Evolutionary conservation across 192 early-diverging fungal genomes (phyloP).

Genomic region (Rhizoclosmatium sp.): DNA sequence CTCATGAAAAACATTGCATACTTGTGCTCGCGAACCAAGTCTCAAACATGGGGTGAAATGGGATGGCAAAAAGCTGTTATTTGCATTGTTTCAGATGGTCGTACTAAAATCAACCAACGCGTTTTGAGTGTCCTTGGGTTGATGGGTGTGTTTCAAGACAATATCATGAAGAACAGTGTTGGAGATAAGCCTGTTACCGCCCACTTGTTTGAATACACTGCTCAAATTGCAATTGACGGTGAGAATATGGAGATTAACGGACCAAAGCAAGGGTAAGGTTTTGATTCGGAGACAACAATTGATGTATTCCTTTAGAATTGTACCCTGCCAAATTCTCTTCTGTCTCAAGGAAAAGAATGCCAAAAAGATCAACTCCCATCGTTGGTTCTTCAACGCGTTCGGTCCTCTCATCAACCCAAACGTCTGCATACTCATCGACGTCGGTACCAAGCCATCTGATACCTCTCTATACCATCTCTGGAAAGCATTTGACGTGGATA

Average conservation of each 20-base stretch:
- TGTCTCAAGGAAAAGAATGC: conserved; percentile 91
- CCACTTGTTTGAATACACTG: conserved; percentile 77
- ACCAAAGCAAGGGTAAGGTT: conserved; percentile 58
- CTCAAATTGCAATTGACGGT: conserved; percentile 74
- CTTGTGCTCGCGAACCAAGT: conserved; percentile 47
- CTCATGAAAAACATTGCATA: conserved; percentile 76
- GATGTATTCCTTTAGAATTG: conserved; percentile 33
- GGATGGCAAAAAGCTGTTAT: conserved; percentile 89
- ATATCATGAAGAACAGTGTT: conserved; percentile 71
- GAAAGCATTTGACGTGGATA: conserved; percentile 88
- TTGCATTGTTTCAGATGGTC: conserved; percentile 82
- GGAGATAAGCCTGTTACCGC: conserved; percentile 72
- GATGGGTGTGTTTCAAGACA: conserved; percentile 86
- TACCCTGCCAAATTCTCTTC: conserved; percentile 83
- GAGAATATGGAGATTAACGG: conserved; percentile 76
- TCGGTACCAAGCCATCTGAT: conserved; percentile 86
- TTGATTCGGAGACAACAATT: neutral
- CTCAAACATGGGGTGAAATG: conserved; percentile 67
- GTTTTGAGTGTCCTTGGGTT: conserved; percentile 76
- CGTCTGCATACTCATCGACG: conserved; percentile 87
- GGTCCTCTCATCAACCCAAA: conserved; percentile 68
- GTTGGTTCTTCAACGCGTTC: conserved; percentile 83
- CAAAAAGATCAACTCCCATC: conserved; percentile 81
- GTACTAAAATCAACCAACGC: conserved; percentile 74
- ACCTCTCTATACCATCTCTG: conserved; percentile 91